A percentile compares a stretch with the other conserved stretches of the same genome.
These are phyloP conservation scores for Calonectria hawksworthii DNA, from an alignment of 2,329 filamentous ascomycete species.

Conservation along the genomic window DNA sequence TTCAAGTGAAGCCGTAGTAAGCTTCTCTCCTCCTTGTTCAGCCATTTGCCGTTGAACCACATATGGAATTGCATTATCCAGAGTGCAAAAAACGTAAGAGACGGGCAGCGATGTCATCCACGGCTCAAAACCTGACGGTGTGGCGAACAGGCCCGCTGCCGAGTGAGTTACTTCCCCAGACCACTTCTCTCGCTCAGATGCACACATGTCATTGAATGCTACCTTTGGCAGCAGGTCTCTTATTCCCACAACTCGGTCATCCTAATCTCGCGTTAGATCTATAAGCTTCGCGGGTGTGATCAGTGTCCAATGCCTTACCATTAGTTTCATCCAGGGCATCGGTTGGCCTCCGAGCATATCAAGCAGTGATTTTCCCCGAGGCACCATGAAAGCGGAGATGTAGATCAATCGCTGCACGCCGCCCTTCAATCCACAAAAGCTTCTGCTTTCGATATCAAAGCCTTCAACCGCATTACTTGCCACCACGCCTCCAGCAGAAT, in stretches of 20 bases:
- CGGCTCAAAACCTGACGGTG: neutral
- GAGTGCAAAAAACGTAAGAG: neutral
- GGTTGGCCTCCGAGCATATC: conserved; percentile 1
- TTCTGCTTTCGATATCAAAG: neutral
- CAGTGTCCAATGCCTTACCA: neutral
- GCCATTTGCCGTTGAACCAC: conserved; percentile 3
- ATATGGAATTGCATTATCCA: neutral
- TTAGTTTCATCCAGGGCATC: neutral
- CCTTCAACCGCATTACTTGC: conserved; percentile 11
- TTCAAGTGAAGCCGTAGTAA: neutral
- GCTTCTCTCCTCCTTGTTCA: neutral
- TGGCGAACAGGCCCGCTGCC: neutral
- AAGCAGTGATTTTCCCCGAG: neutral
- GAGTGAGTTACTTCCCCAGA: conserved; percentile 5
- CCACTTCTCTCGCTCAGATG: neutral
- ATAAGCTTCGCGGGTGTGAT: too few relatives aligned
- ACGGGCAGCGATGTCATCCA: neutral
- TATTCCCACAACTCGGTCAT: neutral
- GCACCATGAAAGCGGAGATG: conserved; percentile 2
- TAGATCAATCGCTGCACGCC: neutral
- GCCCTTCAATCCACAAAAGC: neutral
- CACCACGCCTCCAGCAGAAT: neutral
- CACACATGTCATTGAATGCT: neutral
- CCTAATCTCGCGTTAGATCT: neutral
- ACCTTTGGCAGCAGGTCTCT: neutral